Percentiles rank a stretch among this genome's conserved stretches.
phyloP scores from a whole-genome alignment of 1,284 basidiomycete species.

The Microbotryomycetes sp. region DNA sequence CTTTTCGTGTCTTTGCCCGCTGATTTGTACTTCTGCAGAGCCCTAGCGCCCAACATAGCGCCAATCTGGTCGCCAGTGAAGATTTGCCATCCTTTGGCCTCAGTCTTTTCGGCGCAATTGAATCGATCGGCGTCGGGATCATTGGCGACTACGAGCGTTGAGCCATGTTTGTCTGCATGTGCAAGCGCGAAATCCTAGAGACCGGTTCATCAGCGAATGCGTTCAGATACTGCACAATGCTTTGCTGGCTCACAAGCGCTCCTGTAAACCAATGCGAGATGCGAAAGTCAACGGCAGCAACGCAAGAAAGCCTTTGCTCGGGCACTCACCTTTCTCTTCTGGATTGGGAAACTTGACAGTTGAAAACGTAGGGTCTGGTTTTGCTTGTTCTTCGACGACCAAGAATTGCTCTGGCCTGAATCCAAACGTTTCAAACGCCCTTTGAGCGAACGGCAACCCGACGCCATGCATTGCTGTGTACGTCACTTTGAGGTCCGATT shows the following conservation, averaged over 20 bases:
- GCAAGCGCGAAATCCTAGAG: constrained; percentile 59
- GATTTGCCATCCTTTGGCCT: constrained; percentile 54
- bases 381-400: constrained; percentile 31
- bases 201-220: neutral
- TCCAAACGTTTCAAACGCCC: constrained; percentile 56
- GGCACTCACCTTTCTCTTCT: constrained; percentile 62
- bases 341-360: constrained; percentile 79
- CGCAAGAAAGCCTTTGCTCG: neutral
- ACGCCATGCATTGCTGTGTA: constrained; percentile 86
- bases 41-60: constrained; percentile 60
- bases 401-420: constrained; percentile 43
- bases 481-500: constrained; percentile 52
- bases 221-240: constrained; percentile 2
- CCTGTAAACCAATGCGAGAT: too few relatives aligned
- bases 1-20: constrained; percentile 51
- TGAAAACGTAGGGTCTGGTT: constrained; percentile 72
- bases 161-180: constrained; percentile 52
- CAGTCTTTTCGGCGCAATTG: constrained; percentile 11
- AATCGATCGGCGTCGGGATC: constrained; percentile 60
- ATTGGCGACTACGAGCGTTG: constrained; percentile 66
- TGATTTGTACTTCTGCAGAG: constrained; percentile 55
- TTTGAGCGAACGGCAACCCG: constrained; percentile 56
- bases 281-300: neutral
- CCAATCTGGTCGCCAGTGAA: constrained; percentile 82
- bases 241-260: constrained; percentile 21